Conservation (phyloP, 768 basidiomycete species). For the Neoboletus subvelutipes region DNA sequence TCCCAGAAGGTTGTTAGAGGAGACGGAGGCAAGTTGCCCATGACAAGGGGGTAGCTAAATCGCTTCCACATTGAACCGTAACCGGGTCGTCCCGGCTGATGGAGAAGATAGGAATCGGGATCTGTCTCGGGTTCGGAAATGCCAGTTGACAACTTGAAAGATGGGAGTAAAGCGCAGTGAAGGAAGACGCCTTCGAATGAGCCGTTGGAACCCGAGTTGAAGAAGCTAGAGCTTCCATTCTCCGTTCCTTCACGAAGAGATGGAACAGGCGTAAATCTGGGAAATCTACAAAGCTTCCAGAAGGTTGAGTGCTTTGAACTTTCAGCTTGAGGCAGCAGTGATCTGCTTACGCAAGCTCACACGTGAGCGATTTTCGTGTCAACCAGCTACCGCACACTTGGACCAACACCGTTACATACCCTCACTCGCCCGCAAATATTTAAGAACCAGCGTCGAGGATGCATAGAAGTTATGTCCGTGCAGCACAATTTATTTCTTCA, state of each 20-base stretch:
- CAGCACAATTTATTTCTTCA: conserved; percentile 46
- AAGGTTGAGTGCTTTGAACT: background rate
- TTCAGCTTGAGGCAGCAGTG: too few species aligned
- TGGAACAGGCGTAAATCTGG: background rate
- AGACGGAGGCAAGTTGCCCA: background rate
- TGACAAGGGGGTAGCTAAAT: background rate
- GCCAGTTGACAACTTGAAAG: background rate
- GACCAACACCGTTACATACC: background rate
- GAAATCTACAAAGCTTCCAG: background rate
- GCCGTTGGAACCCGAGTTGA: background rate
- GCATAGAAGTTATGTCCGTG: conserved; percentile 22
- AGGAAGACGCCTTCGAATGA: background rate
- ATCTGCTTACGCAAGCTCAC: conserved; percentile 5
- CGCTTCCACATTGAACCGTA: background rate
- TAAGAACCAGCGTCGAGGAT: conserved; percentile 4
- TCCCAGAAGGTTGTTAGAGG: background rate
- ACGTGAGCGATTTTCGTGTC: background rate
- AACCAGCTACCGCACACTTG: too few species aligned
- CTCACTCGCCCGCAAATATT: background rate
- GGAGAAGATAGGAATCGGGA: background rate
- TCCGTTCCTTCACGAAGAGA: background rate
- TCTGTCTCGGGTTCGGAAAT: background rate
- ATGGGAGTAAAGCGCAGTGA: background rate
- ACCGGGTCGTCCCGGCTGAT: background rate
- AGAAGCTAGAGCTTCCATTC: background rate